Conservation (phyloP, 2,329 filamentous ascomycete species). For the Fonsecaea multimorphosa region DNA sequence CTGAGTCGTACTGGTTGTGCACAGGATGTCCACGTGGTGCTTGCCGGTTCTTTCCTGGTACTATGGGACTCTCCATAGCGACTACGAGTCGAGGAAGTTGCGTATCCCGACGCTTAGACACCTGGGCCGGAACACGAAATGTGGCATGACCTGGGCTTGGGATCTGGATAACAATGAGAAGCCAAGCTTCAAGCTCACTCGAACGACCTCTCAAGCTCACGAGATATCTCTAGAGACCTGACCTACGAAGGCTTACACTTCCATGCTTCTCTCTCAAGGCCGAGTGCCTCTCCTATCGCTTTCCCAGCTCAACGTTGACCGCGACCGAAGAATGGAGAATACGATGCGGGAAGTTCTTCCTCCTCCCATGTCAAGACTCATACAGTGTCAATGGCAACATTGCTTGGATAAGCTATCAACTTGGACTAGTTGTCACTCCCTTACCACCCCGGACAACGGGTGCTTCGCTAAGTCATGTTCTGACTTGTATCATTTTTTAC, state of each 20-base stretch:
- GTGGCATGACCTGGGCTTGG: too few relatives aligned
- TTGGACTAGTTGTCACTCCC: too few relatives aligned
- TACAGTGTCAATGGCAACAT: background rate
- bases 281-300: background rate
- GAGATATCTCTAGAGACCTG: background rate
- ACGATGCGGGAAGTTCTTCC: too few relatives aligned
- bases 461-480: too few relatives aligned
- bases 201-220: background rate
- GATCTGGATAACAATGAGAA: background rate
- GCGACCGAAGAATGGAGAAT: background rate
- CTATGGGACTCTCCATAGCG: background rate
- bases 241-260: background rate
- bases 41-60: background rate
- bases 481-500: too few relatives aligned
- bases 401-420: background rate
- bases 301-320: background rate
- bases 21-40: background rate
- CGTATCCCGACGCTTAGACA: too few relatives aligned
- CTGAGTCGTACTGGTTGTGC: background rate
- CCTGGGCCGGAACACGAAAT: too few relatives aligned
- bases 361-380: background rate
- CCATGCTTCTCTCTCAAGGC: background rate
- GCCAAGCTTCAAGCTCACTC: background rate
- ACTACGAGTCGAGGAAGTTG: too few relatives aligned
- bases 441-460: too few relatives aligned